phyloP scores from a whole-genome alignment of 305 asterid genomes.

The Fraxinus floribunda region DNA sequence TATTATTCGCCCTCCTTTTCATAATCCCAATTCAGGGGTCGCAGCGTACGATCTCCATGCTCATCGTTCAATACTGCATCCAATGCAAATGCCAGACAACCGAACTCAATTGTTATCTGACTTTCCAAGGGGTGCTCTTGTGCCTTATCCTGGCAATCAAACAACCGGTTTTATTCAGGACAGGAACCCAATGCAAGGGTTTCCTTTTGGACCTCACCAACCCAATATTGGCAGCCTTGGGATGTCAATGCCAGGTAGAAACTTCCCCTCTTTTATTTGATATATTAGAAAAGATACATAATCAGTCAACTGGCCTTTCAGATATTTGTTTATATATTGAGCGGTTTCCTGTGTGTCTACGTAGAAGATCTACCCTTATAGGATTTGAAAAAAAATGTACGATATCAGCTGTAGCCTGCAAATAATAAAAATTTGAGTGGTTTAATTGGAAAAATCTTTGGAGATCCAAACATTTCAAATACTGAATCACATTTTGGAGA shows the following conservation, averaged over 20 bases:
- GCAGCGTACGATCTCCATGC: constrained; percentile 56
- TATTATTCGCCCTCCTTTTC: constrained; percentile 55
- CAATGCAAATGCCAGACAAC: constrained; percentile 64
- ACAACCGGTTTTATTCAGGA: constrained; percentile 49
- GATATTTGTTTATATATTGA: background rate
- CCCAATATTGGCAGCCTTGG: constrained; percentile 54
- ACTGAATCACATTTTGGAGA: background rate
- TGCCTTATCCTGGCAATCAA: constrained; percentile 54
- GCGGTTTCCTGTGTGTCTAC: background rate
- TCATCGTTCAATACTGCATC: constrained; percentile 56
- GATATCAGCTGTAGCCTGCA: background rate
- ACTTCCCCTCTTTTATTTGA: background rate
- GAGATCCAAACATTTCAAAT: background rate
- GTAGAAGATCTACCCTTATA: background rate
- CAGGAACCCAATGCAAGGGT: constrained; percentile 57
- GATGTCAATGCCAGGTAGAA: constrained; percentile 64
- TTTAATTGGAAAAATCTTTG: background rate
- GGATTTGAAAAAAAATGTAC: background rate
- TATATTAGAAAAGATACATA: background rate
- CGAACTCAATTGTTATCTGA: constrained; percentile 49
- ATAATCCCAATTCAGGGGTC: constrained; percentile 50
- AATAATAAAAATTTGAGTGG: background rate
- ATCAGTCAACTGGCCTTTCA: background rate
- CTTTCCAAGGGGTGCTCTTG: constrained; percentile 49
- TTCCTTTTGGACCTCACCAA: constrained; percentile 53